phyloP scores from a whole-genome alignment of 495 filamentous ascomycete genomes.

The Aspergillus ostianus region DNA sequence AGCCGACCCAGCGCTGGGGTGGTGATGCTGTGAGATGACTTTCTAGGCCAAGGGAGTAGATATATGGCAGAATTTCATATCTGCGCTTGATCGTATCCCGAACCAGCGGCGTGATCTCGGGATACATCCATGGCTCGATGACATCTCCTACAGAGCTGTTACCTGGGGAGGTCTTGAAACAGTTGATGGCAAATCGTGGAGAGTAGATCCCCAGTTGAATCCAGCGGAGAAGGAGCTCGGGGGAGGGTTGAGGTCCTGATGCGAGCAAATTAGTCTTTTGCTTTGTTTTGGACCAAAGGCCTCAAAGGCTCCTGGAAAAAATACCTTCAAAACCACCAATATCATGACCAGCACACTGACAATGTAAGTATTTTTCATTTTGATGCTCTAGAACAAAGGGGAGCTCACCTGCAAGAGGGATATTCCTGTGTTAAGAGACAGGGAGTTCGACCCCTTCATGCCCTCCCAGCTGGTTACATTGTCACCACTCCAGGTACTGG shows the following conservation, averaged over 20 bases:
- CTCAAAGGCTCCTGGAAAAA: background rate
- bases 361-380: background rate
- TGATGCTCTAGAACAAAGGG: background rate
- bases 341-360: constrained; percentile 63
- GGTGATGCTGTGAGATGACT: constrained; percentile 57
- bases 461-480: constrained; percentile 65
- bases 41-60: constrained; percentile 60
- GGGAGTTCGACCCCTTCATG: constrained; percentile 64
- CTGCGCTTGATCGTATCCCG: constrained; percentile 63
- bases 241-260: constrained; percentile 60
- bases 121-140: constrained; percentile 74
- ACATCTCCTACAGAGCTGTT: constrained; percentile 64
- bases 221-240: constrained; percentile 69
- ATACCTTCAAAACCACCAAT: constrained; percentile 66
- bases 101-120: constrained; percentile 56
- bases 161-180: constrained; percentile 64
- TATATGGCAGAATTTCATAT: constrained; percentile 68
- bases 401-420: constrained; percentile 47
- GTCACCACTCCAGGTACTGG: constrained; percentile 67
- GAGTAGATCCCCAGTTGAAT: constrained; percentile 67
- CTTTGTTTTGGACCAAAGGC: background rate
- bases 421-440: constrained; percentile 65
- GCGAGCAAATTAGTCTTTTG: constrained; percentile 2
- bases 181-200: constrained; percentile 70
- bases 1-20: constrained; percentile 66